These are phyloP conservation scores for Ophiocordyceps camponoti-floridani DNA, from an alignment of 2,329 filamentous ascomycete species.

Conservation along the genomic window DNA sequence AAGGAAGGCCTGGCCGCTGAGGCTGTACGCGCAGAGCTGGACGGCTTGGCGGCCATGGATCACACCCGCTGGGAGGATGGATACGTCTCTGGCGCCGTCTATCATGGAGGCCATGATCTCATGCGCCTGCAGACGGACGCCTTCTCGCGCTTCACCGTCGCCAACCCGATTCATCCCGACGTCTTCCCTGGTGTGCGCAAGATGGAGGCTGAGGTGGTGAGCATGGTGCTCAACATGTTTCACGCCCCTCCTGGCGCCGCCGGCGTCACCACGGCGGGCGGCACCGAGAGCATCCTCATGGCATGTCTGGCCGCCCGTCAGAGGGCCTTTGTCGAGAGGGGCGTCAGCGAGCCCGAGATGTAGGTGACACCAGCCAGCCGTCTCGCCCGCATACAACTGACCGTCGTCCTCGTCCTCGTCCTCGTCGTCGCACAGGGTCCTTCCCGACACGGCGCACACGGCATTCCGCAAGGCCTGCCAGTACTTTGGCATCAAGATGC, in stretches of 20 bases:
- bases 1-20: conserved; percentile 71
- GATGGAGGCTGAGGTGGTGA: conserved; percentile 97
- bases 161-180: conserved; percentile 94
- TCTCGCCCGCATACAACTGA: too few species aligned
- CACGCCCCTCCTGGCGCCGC: conserved; percentile 73
- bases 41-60: conserved; percentile 65
- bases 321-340: conserved; percentile 70
- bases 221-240: conserved; percentile 85
- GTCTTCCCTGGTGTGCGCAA: conserved; percentile 95
- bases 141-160: conserved; percentile 83
- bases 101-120: conserved; percentile 76
- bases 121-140: conserved; percentile 78
- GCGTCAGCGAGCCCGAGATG: conserved; percentile 90
- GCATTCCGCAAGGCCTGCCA: conserved; percentile 89
- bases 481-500: conserved; percentile 94
- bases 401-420: too few species aligned
- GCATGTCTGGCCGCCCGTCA: conserved; percentile 80
- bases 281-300: conserved; percentile 94
- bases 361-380: conserved; percentile 21
- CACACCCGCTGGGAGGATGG: conserved; percentile 97
- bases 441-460: conserved; percentile 86
- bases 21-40: conserved; percentile 61
- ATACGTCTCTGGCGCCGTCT: conserved; percentile 83
- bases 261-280: conserved; percentile 80
- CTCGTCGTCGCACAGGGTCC: conserved; percentile 48